These are phyloP conservation scores for Saccharata proteae DNA, from an alignment of 2,329 filamentous ascomycete genomes.

Conservation along the genomic window DNA sequence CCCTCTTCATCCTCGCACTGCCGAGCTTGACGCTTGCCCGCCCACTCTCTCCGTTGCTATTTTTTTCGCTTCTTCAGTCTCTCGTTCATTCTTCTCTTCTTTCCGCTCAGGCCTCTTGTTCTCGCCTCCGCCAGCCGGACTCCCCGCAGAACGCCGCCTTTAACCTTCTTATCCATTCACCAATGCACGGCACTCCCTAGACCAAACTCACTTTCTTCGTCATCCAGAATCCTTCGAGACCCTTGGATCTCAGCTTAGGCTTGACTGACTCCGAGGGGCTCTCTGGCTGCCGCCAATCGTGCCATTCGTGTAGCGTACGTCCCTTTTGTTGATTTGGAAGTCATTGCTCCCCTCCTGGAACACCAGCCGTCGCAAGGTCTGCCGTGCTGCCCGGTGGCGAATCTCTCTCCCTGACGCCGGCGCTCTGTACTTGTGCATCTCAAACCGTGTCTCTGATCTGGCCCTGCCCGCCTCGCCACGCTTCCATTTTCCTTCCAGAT, in stretches of 20 bases:
- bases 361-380: not conserved
- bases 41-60: not conserved
- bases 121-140: not conserved
- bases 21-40: not conserved
- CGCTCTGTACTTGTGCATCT: not conserved
- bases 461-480: not conserved
- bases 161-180: too few relatives aligned
- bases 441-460: not conserved
- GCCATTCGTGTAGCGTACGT: not conserved
- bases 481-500: too few relatives aligned
- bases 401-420: not conserved
- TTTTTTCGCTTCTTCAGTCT: not conserved
- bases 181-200: too few relatives aligned
- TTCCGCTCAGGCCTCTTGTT: not conserved
- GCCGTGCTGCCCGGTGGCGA: not conserved
- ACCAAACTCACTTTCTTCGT: not conserved
- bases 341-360: not conserved
- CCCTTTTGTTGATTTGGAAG: not conserved
- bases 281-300: not conserved
- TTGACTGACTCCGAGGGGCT: not conserved
- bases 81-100: not conserved
- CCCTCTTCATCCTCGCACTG: too few relatives aligned
- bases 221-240: too few relatives aligned
- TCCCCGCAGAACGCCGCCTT: too few relatives aligned
- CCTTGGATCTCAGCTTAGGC: not conserved